Conservation (phyloP, 129 eudicot species). For the Rutidosis leptorrhynchoides region DNA sequence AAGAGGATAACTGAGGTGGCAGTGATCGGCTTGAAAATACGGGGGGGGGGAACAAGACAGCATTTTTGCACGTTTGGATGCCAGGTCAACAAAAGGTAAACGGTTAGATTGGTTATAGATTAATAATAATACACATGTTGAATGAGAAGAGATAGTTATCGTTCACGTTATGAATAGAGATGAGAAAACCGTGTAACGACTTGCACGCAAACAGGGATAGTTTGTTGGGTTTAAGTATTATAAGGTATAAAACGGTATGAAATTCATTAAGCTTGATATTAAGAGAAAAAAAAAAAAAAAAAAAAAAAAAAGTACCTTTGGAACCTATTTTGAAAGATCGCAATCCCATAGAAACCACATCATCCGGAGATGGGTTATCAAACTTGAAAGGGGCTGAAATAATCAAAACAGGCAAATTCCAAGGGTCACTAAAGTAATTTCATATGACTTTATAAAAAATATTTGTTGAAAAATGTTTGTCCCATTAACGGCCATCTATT, state of each 20-base stretch:
- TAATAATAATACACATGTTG: background rate
- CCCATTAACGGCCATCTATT: slow-evolving; percentile 23
- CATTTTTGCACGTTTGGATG: background rate
- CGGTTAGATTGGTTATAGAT: background rate
- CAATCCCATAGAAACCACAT: slow-evolving; percentile 65
- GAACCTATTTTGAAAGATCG: slow-evolving; percentile 49
- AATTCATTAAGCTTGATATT: background rate
- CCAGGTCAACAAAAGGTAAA: slow-evolving; percentile 2
- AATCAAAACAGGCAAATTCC: slow-evolving; percentile 29
- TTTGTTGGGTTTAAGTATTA: background rate
- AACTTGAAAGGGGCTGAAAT: slow-evolving; percentile 90
- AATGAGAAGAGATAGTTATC: background rate
- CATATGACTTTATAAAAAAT: slow-evolving; percentile 6
- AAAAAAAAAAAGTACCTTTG: slow-evolving; percentile 61
- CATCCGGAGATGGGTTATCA: slow-evolving; percentile 89
- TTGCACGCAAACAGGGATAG: background rate
- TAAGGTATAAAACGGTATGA: background rate
- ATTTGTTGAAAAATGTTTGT: slow-evolving; percentile 11
- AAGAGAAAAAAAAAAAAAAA: no score
- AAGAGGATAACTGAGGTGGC: background rate
- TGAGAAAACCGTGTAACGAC: background rate
- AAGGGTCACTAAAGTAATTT: slow-evolving; percentile 20
- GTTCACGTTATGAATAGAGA: background rate
- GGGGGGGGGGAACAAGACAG: no score
- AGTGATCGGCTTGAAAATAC: no score